A percentile compares a stretch with the other conserved stretches of the same genome.
phyloP scores from a whole-genome alignment of 306 rosid species.

The Malus orientalis region DNA sequence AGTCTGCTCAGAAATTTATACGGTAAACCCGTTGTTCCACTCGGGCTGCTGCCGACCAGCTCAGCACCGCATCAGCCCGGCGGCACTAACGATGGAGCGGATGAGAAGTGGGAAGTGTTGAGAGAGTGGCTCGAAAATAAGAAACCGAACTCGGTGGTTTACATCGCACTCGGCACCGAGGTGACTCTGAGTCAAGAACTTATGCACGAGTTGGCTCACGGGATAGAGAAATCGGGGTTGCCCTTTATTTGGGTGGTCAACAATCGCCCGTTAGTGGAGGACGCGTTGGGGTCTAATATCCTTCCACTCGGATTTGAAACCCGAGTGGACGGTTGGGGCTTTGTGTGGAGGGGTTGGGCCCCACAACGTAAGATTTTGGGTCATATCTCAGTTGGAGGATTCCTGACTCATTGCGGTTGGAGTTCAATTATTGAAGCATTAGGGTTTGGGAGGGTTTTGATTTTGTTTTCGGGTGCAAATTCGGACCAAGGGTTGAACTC shows the following conservation, averaged over 20 bases:
- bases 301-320: neutral
- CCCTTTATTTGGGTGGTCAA: neutral
- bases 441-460: neutral
- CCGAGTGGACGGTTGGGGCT: neutral
- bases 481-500: conserved; percentile 10
- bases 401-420: conserved; percentile 27
- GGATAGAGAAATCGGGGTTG: conserved; percentile 18
- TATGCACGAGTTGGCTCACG: conserved; percentile 16
- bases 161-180: conserved; percentile 19
- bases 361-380: conserved; percentile 6
- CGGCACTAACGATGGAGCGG: neutral
- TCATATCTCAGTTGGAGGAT: neutral
- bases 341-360: conserved; percentile 16
- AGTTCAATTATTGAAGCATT: conserved; percentile 14
- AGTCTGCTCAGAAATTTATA: conserved; percentile 2
- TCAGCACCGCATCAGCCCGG: neutral
- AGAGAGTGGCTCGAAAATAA: conserved; percentile 8
- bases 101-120: neutral
- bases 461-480: conserved; percentile 4
- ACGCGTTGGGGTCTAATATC: neutral
- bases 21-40: conserved; percentile 17
- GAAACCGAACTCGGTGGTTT: conserved; percentile 7
- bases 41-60: conserved; percentile 4
- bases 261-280: neutral
- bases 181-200: conserved; percentile 1